Percentiles rank a stretch among this genome's conserved stretches.
phyloP scores from a whole-genome alignment of 768 basidiomycete species.

The Glaciozyma antarctica region DNA sequence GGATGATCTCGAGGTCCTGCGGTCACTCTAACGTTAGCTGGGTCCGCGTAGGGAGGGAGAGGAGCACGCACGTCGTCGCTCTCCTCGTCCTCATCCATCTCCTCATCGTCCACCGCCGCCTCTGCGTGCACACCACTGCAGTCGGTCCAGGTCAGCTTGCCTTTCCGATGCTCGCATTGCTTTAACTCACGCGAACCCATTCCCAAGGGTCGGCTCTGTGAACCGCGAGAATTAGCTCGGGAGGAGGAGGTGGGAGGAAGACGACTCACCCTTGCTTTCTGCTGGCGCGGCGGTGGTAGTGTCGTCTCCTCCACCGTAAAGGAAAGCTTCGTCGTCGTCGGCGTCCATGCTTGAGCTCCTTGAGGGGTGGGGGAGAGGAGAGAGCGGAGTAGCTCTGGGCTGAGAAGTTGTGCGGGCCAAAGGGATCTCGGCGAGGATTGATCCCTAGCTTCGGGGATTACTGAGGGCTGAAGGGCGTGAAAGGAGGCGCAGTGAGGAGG shows the following conservation, averaged over 20 bases:
- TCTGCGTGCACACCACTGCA: background rate
- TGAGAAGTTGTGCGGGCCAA: background rate
- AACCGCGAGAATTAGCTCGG: too few species aligned
- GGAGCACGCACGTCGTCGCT: slow-evolving; percentile 48
- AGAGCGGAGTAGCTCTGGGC: background rate
- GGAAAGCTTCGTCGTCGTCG: slow-evolving; percentile 33
- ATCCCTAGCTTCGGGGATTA: background rate
- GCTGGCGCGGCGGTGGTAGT: too few species aligned
- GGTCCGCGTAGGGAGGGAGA: slow-evolving; percentile 5
- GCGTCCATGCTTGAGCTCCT: slow-evolving; percentile 3
- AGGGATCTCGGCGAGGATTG: background rate
- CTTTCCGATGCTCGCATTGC: too few species aligned
- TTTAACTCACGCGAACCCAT: too few species aligned
- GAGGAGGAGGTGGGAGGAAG: too few species aligned
- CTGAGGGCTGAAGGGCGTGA: too few species aligned
- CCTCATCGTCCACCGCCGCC: background rate
- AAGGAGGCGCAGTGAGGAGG: too few species aligned
- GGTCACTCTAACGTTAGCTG: background rate
- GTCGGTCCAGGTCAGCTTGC: too few species aligned
- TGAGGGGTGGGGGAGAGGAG: background rate
- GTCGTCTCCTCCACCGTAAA: slow-evolving; percentile 23
- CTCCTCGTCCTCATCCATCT: slow-evolving; percentile 37
- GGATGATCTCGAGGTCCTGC: slow-evolving; percentile 82
- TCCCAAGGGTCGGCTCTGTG: too few species aligned
- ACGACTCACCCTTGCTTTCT: too few species aligned